Base-by-base conservation (phyloP, 768 basidiomycete species). In the Coprinopsis sp. region DNA sequence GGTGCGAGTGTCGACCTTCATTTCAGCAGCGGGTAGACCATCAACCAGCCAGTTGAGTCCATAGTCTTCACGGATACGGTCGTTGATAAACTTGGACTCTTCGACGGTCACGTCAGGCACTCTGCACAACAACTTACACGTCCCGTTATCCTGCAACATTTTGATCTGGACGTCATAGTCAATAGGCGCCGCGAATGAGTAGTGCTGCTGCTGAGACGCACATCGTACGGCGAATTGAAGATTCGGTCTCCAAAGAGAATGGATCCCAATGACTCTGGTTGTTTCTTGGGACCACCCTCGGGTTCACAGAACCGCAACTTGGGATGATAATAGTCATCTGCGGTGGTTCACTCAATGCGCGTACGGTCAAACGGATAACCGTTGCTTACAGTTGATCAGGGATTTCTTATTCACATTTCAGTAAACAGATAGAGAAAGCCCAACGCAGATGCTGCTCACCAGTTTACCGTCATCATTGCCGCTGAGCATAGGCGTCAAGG, bases 171-270 rank as follows among this genome's bases (percentile, higher is more conserved):
- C 41, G 37, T n/a, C 40, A 44, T 34, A 18, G 39, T 49, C 18
- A 34, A 38, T 37, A 42, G 58, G 37, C 43, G 56, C 16, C 27
- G 12, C 44, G 22, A 41, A 39, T 33, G 39, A 29, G 12, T 21
- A 30, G 6, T 18, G 33, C 13, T 21, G 39, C 19, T 14, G 23
- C 8, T 27, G 22, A 10, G n/a, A 69, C 84, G 45, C 51, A 91
- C 88, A 54, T 93, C 79, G 59, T 91, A 97, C 2, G 85, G 88
- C 3, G 91, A 91, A 58, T 85, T 82, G 64, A 92, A 90, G 55
- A 98, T 91, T 52, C 95, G 77, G 71, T 97, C 95, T 13, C 95
- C 95, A 54, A 96, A 96, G n/a, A 98, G 70, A 56, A 97, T 93
- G 14, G 90, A 90, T 5, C 95, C 95, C 22, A 97, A 69, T 1